phyloP scores from a whole-genome alignment of 257 asterid species.

The Coffea canephora region DNA sequence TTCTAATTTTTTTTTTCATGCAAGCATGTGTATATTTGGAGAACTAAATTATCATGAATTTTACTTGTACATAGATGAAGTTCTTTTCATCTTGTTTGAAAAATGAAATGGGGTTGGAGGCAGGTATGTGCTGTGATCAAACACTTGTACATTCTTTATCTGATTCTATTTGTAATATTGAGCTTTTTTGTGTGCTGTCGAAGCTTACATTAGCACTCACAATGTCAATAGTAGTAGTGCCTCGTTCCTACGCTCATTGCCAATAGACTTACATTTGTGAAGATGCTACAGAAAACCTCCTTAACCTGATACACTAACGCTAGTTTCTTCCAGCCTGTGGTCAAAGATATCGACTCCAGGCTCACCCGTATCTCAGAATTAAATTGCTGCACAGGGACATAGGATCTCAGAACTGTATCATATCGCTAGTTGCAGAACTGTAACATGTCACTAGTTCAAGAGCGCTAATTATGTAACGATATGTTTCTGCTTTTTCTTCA shows the following conservation, averaged over 20 bases:
- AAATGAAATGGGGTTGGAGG: background rate
- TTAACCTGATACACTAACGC: background rate
- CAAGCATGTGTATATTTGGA: slow-evolving; percentile 16
- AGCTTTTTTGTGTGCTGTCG: background rate
- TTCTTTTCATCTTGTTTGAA: background rate
- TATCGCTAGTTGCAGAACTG: background rate
- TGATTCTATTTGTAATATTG: background rate
- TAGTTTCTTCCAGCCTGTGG: background rate
- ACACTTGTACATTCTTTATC: background rate
- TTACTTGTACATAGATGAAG: slow-evolving; percentile 16
- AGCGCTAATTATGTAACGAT: background rate
- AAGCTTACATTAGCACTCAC: background rate
- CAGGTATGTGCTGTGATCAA: slow-evolving; percentile 1
- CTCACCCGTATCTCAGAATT: background rate
- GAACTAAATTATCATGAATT: slow-evolving; percentile 10
- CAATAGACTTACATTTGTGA: background rate
- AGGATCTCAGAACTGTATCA: background rate
- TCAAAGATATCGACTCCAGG: background rate
- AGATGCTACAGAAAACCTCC: background rate
- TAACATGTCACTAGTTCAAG: background rate
- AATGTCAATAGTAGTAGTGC: background rate
- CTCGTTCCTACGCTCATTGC: background rate
- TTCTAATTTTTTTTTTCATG: background rate
- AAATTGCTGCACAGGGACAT: background rate
- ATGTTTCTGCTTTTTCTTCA: background rate